Base-by-base conservation (phyloP, 352 stramenopile genomes). In the Pythium brachiatum region DNA sequence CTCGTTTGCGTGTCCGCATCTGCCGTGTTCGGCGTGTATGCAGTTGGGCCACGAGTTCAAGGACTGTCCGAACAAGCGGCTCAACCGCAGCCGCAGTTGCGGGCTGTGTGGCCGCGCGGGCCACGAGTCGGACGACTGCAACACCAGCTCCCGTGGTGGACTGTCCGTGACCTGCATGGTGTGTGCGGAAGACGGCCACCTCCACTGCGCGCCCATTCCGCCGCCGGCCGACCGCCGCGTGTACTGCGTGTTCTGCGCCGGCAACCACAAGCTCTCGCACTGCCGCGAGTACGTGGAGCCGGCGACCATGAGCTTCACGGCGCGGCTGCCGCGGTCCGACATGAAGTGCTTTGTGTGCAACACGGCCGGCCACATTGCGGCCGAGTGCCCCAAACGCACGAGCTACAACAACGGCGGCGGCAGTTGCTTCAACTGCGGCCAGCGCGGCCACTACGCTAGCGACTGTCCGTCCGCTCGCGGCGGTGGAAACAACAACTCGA, bases 321-420 rank as follows among this genome's bases (percentile, higher is more conserved):
- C 66, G 48, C 79, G 78, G 60, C 72, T 66, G 41, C 61, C 64
- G n/a, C 72, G 70, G 21, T 47, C 72, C 25, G 70, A 76, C 36
- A 84, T 85, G 64, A 85, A 86, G 68, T 94, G 85, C 60, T 94
- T 86, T 57, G 65, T 85, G 59, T 94, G 85, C 57, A 78, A 89
- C 48, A 74, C 81, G 55, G 39, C 73, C 18, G 85, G 81, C n/a
- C 85, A 94, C 60, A 75, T 94, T 32, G 81, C 81, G 23, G 81
- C 80, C 13, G 74, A 86, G 62, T 94, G 85, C 61, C 78, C 83
- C 11, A 68, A 77, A 13, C 72, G 70, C 27, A 80, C 72, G 20
- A 66, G 67, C 18, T 85, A 89, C 62, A 67, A 69, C 51, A 36
- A 41, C 34, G 70, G 74, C 59, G 68, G 76, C 29, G 85, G 60